A percentile compares a stretch with the other conserved stretches of the same genome.
Evolutionary conservation across 331 rosid species (phyloP).

Genomic region (Acacia pycnantha): DNA sequence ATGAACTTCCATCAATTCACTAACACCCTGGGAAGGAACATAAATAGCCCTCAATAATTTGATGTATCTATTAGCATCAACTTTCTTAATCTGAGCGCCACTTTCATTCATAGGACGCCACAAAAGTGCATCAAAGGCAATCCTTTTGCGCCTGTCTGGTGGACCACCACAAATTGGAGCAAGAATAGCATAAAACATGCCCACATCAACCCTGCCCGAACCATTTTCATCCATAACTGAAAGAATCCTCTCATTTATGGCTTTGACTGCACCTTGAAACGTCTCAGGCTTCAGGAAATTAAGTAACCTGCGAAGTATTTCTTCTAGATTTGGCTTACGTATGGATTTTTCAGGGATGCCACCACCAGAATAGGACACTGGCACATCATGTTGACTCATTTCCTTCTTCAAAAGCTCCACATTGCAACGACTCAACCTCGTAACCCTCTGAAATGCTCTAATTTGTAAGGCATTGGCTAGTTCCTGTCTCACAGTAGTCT

Average conservation of each 20-base stretch:
- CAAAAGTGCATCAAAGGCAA: slow-evolving; percentile 59
- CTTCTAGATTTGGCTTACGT: slow-evolving; percentile 57
- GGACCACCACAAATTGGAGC: slow-evolving; percentile 65
- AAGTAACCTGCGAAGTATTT: slow-evolving; percentile 50
- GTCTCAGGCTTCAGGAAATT: slow-evolving; percentile 57
- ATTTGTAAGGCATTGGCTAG: slow-evolving; percentile 46
- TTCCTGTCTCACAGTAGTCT: slow-evolving; percentile 46
- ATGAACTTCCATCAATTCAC: slow-evolving; percentile 57
- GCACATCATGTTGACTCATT: slow-evolving; percentile 54
- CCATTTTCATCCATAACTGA: slow-evolving; percentile 53
- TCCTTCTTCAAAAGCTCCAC: slow-evolving; percentile 64
- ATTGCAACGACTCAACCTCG: slow-evolving; percentile 51
- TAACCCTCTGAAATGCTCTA: slow-evolving; percentile 55
- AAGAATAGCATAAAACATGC: slow-evolving; percentile 53
- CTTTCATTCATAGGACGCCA: slow-evolving; percentile 67
- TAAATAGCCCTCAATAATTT: slow-evolving; percentile 53
- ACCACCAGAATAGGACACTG: slow-evolving; percentile 50
- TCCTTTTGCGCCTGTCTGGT: slow-evolving; percentile 50
- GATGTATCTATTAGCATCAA: slow-evolving; percentile 46
- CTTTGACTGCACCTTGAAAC: slow-evolving; percentile 61
- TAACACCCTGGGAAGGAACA: slow-evolving; percentile 47
- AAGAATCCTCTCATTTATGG: slow-evolving; percentile 59
- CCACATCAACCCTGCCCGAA: slow-evolving; percentile 59
- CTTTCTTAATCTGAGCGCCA: slow-evolving; percentile 41
- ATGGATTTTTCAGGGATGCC: slow-evolving; percentile 55